Conservation (phyloP, 2,329 filamentous ascomycete species). For the Furcasterigmium furcatum region DNA sequence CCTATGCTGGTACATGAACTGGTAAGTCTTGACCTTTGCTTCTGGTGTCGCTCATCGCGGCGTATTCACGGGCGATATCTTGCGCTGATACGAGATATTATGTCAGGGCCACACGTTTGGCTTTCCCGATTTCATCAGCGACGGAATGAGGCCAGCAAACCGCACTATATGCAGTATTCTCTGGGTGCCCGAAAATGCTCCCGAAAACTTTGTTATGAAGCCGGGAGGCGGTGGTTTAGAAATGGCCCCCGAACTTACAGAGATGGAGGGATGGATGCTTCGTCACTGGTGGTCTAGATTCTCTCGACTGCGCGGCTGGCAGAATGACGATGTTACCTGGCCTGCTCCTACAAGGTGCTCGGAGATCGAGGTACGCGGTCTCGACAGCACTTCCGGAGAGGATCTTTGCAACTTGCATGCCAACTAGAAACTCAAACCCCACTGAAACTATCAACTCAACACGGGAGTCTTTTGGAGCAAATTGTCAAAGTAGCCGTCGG, state of each 20-base stretch:
- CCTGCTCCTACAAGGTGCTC: not conserved
- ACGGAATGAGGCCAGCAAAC: not conserved
- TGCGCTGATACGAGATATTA: not conserved
- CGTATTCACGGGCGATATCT: not conserved
- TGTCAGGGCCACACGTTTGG: conserved; percentile 3
- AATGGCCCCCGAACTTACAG: not conserved
- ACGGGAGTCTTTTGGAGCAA: no score
- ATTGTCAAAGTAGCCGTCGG: no score
- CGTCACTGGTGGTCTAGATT: conserved; percentile 2
- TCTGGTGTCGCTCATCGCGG: not conserved
- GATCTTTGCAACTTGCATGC: not conserved
- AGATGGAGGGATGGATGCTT: conserved; percentile 3
- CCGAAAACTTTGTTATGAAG: conserved; percentile 2
- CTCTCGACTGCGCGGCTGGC: conserved; percentile 1
- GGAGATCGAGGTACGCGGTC: not conserved
- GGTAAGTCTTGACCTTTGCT: not conserved
- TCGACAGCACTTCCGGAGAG: not conserved
- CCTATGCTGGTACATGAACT: not conserved
- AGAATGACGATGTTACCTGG: not conserved
- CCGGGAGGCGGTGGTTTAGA: conserved; percentile 1
- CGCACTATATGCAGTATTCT: not conserved
- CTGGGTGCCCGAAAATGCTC: conserved; percentile 2
- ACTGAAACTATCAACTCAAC: no score
- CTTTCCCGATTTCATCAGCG: conserved; percentile 1
- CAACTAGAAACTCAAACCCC: no score